phyloP scores from a whole-genome alignment of 1,139 yeast species.

The Arxiozyma heterogenica region DNA sequence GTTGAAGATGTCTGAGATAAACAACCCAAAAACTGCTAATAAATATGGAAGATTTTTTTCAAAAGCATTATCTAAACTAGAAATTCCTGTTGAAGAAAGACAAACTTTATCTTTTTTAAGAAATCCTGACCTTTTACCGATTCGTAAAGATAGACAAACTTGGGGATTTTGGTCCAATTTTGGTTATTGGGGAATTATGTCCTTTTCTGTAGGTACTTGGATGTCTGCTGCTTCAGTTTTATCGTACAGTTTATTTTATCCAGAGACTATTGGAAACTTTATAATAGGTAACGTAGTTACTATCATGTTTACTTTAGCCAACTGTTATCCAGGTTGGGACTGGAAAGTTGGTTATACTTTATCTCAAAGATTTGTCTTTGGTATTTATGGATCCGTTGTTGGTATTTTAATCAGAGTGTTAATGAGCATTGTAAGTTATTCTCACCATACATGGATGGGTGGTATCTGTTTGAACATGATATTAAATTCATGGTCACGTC shows the following conservation, averaged over 20 bases:
- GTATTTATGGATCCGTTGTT: slow-evolving; percentile 37
- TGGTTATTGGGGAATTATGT: slow-evolving; percentile 37
- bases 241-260: slow-evolving; percentile 34
- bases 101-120: slow-evolving; percentile 28
- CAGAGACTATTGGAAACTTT: slow-evolving; percentile 35
- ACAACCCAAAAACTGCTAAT: too few relatives aligned
- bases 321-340: slow-evolving; percentile 37
- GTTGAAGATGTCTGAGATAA: too few relatives aligned
- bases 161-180: slow-evolving; percentile 38
- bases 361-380: slow-evolving; percentile 39
- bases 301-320: slow-evolving; percentile 33
- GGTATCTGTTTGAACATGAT: slow-evolving; percentile 34
- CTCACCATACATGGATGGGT: slow-evolving; percentile 37
- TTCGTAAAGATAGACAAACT: slow-evolving; percentile 29
- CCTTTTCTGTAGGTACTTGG: slow-evolving; percentile 37
- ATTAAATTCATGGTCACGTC: slow-evolving; percentile 32
- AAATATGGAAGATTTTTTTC: slow-evolving; percentile 4
- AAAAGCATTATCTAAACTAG: slow-evolving; percentile 13
- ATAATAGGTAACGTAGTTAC: slow-evolving; percentile 38
- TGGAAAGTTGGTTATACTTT: slow-evolving; percentile 42
- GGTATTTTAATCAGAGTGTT: slow-evolving; percentile 37
- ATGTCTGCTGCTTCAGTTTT: slow-evolving; percentile 36
- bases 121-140: slow-evolving; percentile 35
- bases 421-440: slow-evolving; percentile 37
- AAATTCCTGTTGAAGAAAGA: slow-evolving; percentile 30